These are phyloP conservation scores for Volvariella surrecta DNA, from an alignment of 1,284 basidiomycete species.

Conservation along the genomic window DNA sequence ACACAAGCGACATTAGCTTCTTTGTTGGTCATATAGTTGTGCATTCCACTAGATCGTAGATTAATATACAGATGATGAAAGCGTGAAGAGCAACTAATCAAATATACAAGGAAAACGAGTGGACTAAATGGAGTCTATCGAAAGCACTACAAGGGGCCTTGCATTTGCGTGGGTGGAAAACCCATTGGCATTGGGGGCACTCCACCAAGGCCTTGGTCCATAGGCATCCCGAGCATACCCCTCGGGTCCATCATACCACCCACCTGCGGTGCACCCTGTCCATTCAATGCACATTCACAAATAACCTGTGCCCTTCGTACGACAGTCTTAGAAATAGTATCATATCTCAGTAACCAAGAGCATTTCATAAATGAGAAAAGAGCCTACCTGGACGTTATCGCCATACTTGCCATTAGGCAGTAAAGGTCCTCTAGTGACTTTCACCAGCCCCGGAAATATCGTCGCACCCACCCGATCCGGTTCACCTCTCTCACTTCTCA, in stretches of 20 bases:
- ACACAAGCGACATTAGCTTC: slow-evolving; percentile 62
- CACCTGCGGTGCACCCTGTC: slow-evolving; percentile 14
- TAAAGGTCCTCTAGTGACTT: slow-evolving; percentile 44
- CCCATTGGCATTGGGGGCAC: neutral
- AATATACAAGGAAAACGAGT: neutral
- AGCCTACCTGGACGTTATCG: slow-evolving; percentile 43
- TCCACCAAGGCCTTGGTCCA: neutral
- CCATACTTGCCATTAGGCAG: slow-evolving; percentile 24
- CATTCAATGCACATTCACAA: slow-evolving; percentile 64
- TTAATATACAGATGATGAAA: slow-evolving; percentile 6
- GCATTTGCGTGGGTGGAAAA: neutral
- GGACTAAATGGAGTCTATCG: too few species aligned
- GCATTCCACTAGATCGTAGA: slow-evolving; percentile 10
- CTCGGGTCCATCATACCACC: neutral
- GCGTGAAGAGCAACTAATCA: neutral
- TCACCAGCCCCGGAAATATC: slow-evolving; percentile 78
- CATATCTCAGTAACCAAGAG: slow-evolving; percentile 4
- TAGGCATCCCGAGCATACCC: neutral
- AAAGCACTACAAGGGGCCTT: neutral
- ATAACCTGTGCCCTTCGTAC: slow-evolving; percentile 77
- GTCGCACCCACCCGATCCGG: slow-evolving; percentile 68
- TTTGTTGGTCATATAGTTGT: slow-evolving; percentile 38
- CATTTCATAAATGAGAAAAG: slow-evolving; percentile 1
- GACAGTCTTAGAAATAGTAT: slow-evolving; percentile 36
- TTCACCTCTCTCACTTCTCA: slow-evolving; percentile 63